Evolutionary conservation across 495 filamentous ascomycete species (phyloP).

Genomic region (Chaetomium fimeti): DNA sequence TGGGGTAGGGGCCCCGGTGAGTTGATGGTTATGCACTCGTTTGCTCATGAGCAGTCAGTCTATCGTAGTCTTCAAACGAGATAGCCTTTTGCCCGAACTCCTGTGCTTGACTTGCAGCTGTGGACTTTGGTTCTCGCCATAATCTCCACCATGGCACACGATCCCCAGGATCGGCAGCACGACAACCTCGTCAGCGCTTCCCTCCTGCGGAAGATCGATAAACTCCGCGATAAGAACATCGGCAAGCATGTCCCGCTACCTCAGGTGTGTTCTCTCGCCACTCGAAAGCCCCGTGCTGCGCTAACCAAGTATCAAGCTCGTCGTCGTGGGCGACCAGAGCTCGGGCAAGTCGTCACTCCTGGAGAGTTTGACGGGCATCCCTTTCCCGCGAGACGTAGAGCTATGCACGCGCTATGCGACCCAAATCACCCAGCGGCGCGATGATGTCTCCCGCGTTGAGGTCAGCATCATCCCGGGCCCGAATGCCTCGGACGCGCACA

Average conservation of each 20-base stretch:
- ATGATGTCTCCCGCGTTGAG: slow-evolving; percentile 26
- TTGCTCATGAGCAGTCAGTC: neutral
- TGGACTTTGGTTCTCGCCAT: neutral
- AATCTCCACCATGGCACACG: neutral
- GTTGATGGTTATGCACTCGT: neutral
- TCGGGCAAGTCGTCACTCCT: slow-evolving; percentile 51
- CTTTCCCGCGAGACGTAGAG: slow-evolving; percentile 46
- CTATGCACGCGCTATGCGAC: slow-evolving; percentile 58
- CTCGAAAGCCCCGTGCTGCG: neutral
- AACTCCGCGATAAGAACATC: slow-evolving; percentile 43
- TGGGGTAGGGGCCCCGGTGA: neutral
- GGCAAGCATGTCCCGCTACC: slow-evolving; percentile 41
- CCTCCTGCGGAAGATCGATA: slow-evolving; percentile 40
- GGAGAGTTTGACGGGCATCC: slow-evolving; percentile 50
- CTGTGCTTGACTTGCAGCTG: neutral
- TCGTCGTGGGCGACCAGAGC: slow-evolving; percentile 49
- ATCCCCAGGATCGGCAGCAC: neutral
- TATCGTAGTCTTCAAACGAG: neutral
- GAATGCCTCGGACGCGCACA: slow-evolving; percentile 27
- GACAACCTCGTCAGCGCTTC: slow-evolving; percentile 23
- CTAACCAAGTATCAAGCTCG: slow-evolving; percentile 35
- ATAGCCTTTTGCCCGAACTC: neutral
- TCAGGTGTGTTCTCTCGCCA: slow-evolving; percentile 24
- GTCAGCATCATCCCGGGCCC: slow-evolving; percentile 47
- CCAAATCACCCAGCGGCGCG: slow-evolving; percentile 50